Evolutionary conservation across 2,329 filamentous ascomycete species (phyloP).

Genomic region (Mariannaea elegans): DNA sequence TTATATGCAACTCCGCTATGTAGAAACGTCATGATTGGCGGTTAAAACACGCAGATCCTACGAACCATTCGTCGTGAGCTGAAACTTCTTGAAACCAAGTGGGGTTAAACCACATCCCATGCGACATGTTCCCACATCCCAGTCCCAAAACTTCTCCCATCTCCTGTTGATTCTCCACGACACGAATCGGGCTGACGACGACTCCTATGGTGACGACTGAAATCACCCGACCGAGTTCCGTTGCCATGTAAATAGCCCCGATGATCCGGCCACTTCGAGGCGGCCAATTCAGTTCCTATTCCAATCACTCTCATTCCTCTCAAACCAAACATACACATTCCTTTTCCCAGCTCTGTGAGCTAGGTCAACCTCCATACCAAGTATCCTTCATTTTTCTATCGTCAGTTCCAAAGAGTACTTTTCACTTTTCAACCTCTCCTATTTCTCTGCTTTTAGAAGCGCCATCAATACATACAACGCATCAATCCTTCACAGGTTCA

Average conservation of each 20-base stretch:
- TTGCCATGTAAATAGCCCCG: neutral
- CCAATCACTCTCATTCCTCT: slow-evolving; percentile 3
- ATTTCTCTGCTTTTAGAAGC: neutral
- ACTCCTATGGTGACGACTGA: slow-evolving; percentile 8
- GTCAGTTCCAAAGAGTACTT: slow-evolving; percentile 2
- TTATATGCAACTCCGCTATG: neutral
- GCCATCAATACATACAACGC: neutral
- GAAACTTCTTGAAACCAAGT: slow-evolving; percentile 13
- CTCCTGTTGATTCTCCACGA: slow-evolving; percentile 14
- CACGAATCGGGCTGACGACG: slow-evolving; percentile 15
- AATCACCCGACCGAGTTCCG: slow-evolving; percentile 8
- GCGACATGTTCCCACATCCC: slow-evolving; percentile 1
- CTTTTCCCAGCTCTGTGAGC: slow-evolving; percentile 12
- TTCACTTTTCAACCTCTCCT: neutral
- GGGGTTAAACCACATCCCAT: neutral
- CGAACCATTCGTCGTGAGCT: slow-evolving; percentile 6
- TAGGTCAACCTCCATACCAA: neutral
- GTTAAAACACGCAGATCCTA: slow-evolving; percentile 3
- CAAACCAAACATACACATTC: slow-evolving; percentile 7
- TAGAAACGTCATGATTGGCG: neutral
- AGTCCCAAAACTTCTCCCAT: neutral
- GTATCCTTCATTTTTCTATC: neutral
- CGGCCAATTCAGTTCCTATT: neutral
- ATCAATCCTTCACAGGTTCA: neutral
- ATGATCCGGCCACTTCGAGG: slow-evolving; percentile 3